Percentiles rank a stretch among this genome's conserved stretches.
phyloP scores from a whole-genome alignment of 2,329 filamentous ascomycete species.

The Sarocladium oryzae region DNA sequence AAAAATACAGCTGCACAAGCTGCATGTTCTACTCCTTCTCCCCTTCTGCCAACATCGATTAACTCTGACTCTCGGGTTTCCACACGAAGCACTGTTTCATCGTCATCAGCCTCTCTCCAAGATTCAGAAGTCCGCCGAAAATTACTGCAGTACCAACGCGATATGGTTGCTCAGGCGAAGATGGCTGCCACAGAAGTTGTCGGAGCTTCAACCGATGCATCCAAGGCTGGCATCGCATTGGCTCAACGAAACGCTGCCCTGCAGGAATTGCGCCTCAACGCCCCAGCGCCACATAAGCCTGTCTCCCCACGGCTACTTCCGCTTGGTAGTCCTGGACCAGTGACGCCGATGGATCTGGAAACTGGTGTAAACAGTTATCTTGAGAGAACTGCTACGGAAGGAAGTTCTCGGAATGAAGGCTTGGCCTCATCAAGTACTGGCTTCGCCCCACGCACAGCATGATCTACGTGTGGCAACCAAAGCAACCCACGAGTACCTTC shows the following conservation, averaged over 20 bases:
- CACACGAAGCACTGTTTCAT: conserved; percentile 8
- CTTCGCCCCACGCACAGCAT: conserved; percentile 18
- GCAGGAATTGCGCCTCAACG: conserved; percentile 30
- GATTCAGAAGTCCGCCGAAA: conserved; percentile 42
- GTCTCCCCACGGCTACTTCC: conserved; percentile 43
- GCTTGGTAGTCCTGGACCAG: conserved; percentile 51
- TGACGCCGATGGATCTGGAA: conserved; percentile 54
- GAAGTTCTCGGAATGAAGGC: background rate
- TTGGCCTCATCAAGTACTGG: conserved; percentile 10
- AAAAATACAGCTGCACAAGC: conserved; percentile 18
- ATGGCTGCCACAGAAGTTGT: conserved; percentile 33
- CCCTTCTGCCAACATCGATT: conserved; percentile 23
- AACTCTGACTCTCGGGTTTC: conserved; percentile 26
- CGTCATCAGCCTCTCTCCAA: conserved; percentile 6
- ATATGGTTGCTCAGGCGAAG: conserved; percentile 53
- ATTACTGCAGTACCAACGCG: conserved; percentile 51
- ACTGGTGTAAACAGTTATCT: conserved; percentile 29
- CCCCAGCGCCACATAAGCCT: conserved; percentile 38
- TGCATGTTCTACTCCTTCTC: conserved; percentile 18
- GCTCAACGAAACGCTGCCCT: conserved; percentile 1
- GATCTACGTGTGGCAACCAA: background rate
- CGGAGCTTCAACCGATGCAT: conserved; percentile 18
- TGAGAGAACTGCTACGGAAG: conserved; percentile 11
- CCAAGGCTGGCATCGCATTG: background rate
- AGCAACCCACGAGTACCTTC: background rate